Percentiles rank a stretch among this genome's conserved stretches.
Evolutionary conservation across 31 red algal species (phyloP).

Genomic region (Asparagopsis taxiformis): DNA sequence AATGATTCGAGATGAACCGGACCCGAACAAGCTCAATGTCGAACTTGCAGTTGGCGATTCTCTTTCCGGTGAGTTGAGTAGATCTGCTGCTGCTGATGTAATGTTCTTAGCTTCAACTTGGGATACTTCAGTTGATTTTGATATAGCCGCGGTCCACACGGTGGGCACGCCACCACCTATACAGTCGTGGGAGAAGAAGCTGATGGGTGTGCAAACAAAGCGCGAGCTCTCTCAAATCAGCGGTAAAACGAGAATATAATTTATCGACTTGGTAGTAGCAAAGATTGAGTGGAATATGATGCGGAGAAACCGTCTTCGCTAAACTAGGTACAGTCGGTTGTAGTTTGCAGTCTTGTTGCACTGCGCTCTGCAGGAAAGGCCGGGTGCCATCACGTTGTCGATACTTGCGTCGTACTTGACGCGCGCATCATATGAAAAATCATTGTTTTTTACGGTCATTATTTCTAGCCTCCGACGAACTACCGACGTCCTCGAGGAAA

Average conservation of each 20-base stretch:
- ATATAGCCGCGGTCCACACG: constrained; percentile 56
- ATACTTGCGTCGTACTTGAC: no score
- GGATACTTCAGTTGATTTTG: constrained; percentile 30
- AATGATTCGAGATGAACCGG: constrained; percentile 6
- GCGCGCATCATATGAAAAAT: no score
- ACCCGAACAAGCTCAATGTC: constrained; percentile 16
- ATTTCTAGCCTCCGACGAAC: no score
- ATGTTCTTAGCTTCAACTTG: constrained; percentile 24
- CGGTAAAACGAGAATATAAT: no score
- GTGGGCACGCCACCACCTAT: constrained; percentile 7
- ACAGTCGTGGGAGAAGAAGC: constrained; percentile 5
- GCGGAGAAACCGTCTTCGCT: no score
- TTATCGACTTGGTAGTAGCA: no score
- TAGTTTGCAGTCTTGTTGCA: no score
- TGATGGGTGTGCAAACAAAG: background rate
- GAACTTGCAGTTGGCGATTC: constrained; percentile 35
- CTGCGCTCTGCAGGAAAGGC: no score
- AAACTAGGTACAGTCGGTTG: no score
- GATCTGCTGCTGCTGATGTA: constrained; percentile 30
- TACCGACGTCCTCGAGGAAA: no score
- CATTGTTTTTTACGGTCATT: no score
- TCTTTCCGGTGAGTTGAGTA: constrained; percentile 42
- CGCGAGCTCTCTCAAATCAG: background rate
- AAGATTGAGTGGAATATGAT: background rate
- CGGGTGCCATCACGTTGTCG: no score